Base-by-base conservation (phyloP, 306 rosid genomes). In the Corylus avellana region DNA sequence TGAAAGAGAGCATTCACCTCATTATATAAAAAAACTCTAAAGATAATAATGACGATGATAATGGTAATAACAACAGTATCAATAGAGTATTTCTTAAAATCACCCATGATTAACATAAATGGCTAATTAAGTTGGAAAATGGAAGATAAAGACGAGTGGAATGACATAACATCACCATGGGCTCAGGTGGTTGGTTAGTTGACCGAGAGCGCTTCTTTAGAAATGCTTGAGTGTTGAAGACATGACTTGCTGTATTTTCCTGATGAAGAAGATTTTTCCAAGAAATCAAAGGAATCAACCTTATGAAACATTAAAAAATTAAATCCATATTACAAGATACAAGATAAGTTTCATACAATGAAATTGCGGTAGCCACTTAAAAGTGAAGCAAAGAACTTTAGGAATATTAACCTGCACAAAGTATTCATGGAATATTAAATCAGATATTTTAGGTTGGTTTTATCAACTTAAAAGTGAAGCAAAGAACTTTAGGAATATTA, bases 341-440 rank as follows among this genome's bases (percentile, higher is more conserved):
- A 76, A 86, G 77, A 71, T 55, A 69, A 51, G 64, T 14, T 71
- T 56, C 97, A 79, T 95, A 95, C 99, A 49, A 93, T 84, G 87
- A 93, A 95, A 86, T 95, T 95, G 86, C 94, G 99, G 76, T 95
- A 95, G 75, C 99, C 99, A 78, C 98, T 95, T 87, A 95, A 76
- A 85, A 95, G 87, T 51, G 92, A 90, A 77, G 98, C 99, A 83
- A 95, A 93, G 88, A 95, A 95, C 91, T 89, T 91, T 46, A 95
- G 86, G 90, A 95, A 95, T 82, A 91, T 90, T 85, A 95, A 82
- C 92, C 99, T 95, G 97, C 93, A 87, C 75, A 76, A 50, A 75
- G 76, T 79, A 72, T 51, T 66, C 67, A 71, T 53, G 53, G 58
- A 76, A 77, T 9, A 63, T 81, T 81, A 87, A 66, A 85, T 56